These are phyloP conservation scores for Diaporthe citrichinensis DNA, from an alignment of 2,329 filamentous ascomycete genomes.

Conservation along the genomic window DNA sequence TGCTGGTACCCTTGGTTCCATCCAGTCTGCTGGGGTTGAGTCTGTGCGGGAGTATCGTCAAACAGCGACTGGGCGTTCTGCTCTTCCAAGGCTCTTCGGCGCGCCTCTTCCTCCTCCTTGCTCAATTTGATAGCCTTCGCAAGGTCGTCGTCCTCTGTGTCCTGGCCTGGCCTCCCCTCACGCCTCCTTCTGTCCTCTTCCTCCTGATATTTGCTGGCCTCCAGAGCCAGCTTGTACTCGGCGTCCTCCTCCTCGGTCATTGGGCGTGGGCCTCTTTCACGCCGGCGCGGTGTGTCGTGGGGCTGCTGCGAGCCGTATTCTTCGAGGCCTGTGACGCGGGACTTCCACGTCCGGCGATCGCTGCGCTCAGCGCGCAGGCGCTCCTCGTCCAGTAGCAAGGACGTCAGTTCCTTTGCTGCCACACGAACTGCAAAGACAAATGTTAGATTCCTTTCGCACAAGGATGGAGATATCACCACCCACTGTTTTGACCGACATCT, in stretches of 20 bases:
- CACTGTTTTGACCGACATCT: conserved; percentile 97
- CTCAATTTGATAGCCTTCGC: conserved; percentile 96
- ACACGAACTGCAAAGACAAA: conserved; percentile 78
- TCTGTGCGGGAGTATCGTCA: conserved; percentile 78
- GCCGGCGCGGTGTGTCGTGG: conserved; percentile 60
- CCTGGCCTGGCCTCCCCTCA: conserved; percentile 68
- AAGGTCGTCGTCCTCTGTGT: conserved; percentile 84
- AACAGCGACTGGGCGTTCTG: conserved; percentile 90
- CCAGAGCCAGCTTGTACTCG: conserved; percentile 90
- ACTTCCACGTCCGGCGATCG: conserved; percentile 97
- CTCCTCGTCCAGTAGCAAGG: conserved; percentile 93
- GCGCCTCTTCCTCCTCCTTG: conserved; percentile 92
- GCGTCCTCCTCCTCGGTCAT: conserved; percentile 85
- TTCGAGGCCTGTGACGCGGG: conserved; percentile 92
- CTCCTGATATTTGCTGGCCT: conserved; percentile 95
- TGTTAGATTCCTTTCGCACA: conserved; percentile 43
- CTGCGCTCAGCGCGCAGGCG: conserved; percentile 89
- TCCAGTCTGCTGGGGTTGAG: conserved; percentile 84
- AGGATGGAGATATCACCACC: background rate
- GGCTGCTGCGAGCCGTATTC: conserved; percentile 73
- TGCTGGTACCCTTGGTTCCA: conserved; percentile 99
- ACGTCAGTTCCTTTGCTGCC: conserved; percentile 94
- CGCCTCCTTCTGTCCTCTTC: conserved; percentile 89
- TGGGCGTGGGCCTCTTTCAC: conserved; percentile 61
- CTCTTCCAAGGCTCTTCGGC: conserved; percentile 88